A percentile compares a stretch with the other conserved stretches of the same genome.
These are phyloP conservation scores for apple (Malus domestica) DNA, from an alignment of 306 rosid genomes.

Conservation along the genomic window ASM211411v1 NC_041805.1:7331501-7332000, in stretches of 20 bases:
- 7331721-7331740: conserved; percentile 68
- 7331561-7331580: conserved; percentile 25
- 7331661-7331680: conserved; percentile 52
- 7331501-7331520: conserved; percentile 22
- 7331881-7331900: conserved; percentile 23
- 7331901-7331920: conserved; percentile 45
- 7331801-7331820: conserved; percentile 48
- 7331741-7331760: conserved; percentile 50
- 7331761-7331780: conserved; percentile 72
- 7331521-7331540: conserved; percentile 25
- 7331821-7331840: conserved; percentile 57
- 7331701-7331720: conserved; percentile 44
- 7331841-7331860: conserved; percentile 30
- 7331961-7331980: conserved; percentile 64
- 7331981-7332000: conserved; percentile 75
- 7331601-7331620: conserved; percentile 28
- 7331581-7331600: conserved; percentile 38
- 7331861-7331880: conserved; percentile 52
- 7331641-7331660: conserved; percentile 50
- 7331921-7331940: conserved; percentile 58
- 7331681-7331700: conserved; percentile 68
- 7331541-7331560: conserved; percentile 20
- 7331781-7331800: conserved; percentile 38
- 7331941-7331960: conserved; percentile 23
- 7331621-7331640: conserved; percentile 28